Percentiles rank a stretch among this genome's conserved stretches.
These are phyloP conservation scores for Septoria petroselini DNA, from an alignment of 2,329 filamentous ascomycete genomes.

Conservation along the genomic window DNA sequence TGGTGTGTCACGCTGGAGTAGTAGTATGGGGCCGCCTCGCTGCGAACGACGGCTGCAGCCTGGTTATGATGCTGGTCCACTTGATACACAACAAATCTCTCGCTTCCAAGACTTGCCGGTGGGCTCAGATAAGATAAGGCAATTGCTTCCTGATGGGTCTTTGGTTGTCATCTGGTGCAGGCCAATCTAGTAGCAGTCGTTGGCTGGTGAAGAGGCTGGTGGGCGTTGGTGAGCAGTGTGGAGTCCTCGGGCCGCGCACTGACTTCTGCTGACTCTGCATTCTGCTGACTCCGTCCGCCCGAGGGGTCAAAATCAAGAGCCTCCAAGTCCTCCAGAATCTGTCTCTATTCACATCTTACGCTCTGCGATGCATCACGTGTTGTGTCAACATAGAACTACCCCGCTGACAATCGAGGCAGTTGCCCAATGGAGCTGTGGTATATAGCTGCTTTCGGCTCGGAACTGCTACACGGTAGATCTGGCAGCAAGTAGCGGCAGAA, in stretches of 20 bases:
- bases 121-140: too few relatives aligned
- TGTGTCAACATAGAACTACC: background rate
- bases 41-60: background rate
- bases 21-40: conserved; percentile 4
- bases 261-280: background rate
- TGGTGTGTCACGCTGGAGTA: conserved; percentile 8
- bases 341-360: background rate
- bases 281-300: conserved; percentile 7
- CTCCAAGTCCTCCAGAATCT: background rate
- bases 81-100: background rate
- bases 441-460: conserved; percentile 1
- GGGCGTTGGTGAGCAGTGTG: background rate
- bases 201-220: background rate
- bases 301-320: background rate
- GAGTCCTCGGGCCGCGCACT: conserved; percentile 10
- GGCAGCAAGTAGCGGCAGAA: background rate
- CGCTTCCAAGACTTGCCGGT: too few relatives aligned
- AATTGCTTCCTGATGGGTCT: background rate
- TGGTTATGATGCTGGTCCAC: background rate
- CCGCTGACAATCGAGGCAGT: background rate
- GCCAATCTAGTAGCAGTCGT: background rate
- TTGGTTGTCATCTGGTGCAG: background rate
- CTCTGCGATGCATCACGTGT: conserved; percentile 3
- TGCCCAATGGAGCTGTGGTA: background rate
- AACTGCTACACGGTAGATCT: conserved; percentile 1